phyloP scores from a whole-genome alignment of 1,284 basidiomycete genomes.

The Pseudozyma thailandica region DNA sequence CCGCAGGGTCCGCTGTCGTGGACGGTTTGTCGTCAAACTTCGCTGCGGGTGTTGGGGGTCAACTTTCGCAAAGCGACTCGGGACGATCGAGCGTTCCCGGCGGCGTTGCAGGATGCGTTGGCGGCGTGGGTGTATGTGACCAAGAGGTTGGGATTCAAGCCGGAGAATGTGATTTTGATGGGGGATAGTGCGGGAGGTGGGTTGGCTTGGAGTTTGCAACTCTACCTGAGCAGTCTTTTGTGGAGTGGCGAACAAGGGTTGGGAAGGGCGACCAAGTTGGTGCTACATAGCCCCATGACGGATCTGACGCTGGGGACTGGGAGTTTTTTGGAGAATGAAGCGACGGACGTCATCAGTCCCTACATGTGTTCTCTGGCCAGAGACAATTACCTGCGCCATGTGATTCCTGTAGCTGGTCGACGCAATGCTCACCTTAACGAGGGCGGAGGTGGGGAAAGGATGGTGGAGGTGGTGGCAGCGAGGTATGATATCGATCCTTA shows the following conservation, averaged over 20 bases:
- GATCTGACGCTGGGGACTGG: slow-evolving; percentile 22
- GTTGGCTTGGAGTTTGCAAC: slow-evolving; percentile 17
- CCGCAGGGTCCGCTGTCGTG: slow-evolving; percentile 24
- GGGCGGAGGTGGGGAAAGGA: background rate
- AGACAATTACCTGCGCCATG: slow-evolving; percentile 35
- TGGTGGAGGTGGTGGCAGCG: background rate
- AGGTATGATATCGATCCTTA: slow-evolving; percentile 20
- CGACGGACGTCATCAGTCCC: slow-evolving; percentile 27
- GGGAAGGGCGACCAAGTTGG: slow-evolving; percentile 22
- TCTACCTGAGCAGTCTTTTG: slow-evolving; percentile 21
- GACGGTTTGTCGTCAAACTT: slow-evolving; percentile 33
- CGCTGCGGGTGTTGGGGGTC: slow-evolving; percentile 34
- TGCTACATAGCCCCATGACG: slow-evolving; percentile 30
- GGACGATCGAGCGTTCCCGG: slow-evolving; percentile 15
- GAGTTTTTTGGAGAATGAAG: slow-evolving; percentile 9
- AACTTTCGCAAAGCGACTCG: slow-evolving; percentile 33
- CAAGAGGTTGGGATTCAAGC: slow-evolving; percentile 18
- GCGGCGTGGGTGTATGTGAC: slow-evolving; percentile 40
- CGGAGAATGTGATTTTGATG: slow-evolving; percentile 37
- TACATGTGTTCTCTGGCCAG: slow-evolving; percentile 31
- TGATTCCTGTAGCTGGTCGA: slow-evolving; percentile 11
- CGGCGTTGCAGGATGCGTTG: slow-evolving; percentile 33
- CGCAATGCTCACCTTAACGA: background rate
- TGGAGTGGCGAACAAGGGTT: slow-evolving; percentile 7
- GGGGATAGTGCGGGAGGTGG: slow-evolving; percentile 32